Evolutionary conservation across 1,139 yeast genomes (phyloP).

Genomic region (Groenewaldozyma auringiensis): DNA sequence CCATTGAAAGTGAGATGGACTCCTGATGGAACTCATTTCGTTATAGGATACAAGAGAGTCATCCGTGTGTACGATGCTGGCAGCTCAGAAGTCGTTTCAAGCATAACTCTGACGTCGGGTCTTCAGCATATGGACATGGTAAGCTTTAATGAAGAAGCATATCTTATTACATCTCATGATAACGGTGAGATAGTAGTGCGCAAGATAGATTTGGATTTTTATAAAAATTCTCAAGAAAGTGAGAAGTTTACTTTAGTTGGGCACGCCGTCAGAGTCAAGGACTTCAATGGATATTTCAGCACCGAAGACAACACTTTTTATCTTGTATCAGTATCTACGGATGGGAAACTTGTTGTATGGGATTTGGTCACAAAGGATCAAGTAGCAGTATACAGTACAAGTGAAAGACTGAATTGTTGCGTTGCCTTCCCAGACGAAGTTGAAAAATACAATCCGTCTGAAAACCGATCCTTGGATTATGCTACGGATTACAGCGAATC

Average conservation of each 20-base stretch:
- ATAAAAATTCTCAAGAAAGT: constrained; percentile 25
- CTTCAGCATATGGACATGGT: constrained; percentile 62
- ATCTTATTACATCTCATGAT: constrained; percentile 59
- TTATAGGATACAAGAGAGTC: constrained; percentile 65
- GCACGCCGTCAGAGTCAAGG: constrained; percentile 81
- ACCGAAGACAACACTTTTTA: constrained; percentile 32
- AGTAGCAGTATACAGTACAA: constrained; percentile 82
- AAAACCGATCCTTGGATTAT: constrained; percentile 16
- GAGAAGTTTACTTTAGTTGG: constrained; percentile 52
- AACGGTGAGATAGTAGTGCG: constrained; percentile 66
- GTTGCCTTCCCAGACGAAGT: constrained; percentile 68
- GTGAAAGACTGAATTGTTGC: constrained; percentile 89
- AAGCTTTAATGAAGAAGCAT: constrained; percentile 35
- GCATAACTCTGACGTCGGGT: constrained; percentile 43
- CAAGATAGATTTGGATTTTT: constrained; percentile 26
- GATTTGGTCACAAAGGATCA: constrained; percentile 64
- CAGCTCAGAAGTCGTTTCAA: constrained; percentile 49
- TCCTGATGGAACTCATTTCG: constrained; percentile 54
- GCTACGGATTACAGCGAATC: constrained; percentile 47
- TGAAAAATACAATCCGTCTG: constrained; percentile 41
- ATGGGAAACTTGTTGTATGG: constrained; percentile 91
- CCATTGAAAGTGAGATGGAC: constrained; percentile 37
- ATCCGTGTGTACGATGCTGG: constrained; percentile 59
- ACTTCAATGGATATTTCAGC: constrained; percentile 49
- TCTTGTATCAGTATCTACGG: constrained; percentile 80